Evolutionary conservation across 441 rosid species (phyloP).

Genomic region (Euphorbia neoarborescens): DNA sequence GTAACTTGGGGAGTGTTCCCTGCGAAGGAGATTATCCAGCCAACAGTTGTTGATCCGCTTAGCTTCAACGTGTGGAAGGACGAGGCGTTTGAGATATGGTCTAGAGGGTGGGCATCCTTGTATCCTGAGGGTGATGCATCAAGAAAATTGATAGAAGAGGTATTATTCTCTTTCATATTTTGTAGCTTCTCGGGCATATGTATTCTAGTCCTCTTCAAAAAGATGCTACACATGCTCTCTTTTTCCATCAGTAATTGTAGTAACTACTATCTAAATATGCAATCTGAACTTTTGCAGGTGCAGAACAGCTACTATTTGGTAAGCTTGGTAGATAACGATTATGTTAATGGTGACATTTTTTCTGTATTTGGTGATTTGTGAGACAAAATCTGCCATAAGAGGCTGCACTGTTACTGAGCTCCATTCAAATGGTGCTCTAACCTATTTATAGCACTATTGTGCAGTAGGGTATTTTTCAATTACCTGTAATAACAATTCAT

Average conservation of each 20-base stretch:
- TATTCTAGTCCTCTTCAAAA: neutral
- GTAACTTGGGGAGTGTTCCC: slow-evolving; percentile 98
- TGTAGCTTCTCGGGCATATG: neutral
- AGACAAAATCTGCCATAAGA: slow-evolving; percentile 15
- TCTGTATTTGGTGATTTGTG: slow-evolving; percentile 57
- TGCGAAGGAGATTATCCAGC: slow-evolving; percentile 77
- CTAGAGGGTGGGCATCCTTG: slow-evolving; percentile 70
- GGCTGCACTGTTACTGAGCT: neutral
- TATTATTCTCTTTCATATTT: slow-evolving; percentile 14
- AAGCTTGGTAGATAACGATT: slow-evolving; percentile 87
- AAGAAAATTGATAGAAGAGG: slow-evolving; percentile 67
- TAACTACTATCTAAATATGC: neutral
- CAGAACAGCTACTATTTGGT: slow-evolving; percentile 73
- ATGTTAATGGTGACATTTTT: slow-evolving; percentile 64
- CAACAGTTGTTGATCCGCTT: slow-evolving; percentile 83
- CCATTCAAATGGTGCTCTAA: slow-evolving; percentile 9
- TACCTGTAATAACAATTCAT: slow-evolving; percentile 15
- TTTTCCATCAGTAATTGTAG: neutral
- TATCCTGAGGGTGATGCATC: slow-evolving; percentile 70
- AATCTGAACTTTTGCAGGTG: slow-evolving; percentile 42
- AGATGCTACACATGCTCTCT: neutral
- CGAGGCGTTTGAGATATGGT: slow-evolving; percentile 90
- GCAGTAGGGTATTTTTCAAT: slow-evolving; percentile 5
- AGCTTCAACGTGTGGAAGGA: slow-evolving; percentile 94
- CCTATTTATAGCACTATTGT: neutral